phyloP scores from a whole-genome alignment of 495 filamentous ascomycete species.

The Aspergillus egyptiacus region DNA sequence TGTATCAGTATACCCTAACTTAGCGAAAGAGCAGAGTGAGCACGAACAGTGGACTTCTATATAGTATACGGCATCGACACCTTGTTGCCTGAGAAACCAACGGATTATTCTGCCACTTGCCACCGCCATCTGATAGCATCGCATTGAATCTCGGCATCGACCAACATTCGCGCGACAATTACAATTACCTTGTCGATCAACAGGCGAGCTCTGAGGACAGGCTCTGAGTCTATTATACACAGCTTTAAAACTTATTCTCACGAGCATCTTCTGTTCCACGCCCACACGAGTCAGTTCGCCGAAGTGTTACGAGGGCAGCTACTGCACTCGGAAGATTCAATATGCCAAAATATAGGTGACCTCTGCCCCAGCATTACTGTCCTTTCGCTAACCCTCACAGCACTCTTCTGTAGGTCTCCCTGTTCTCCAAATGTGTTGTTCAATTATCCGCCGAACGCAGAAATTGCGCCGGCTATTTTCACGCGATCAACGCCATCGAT shows the following conservation, averaged over 20 bases:
- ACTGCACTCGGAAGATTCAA: conserved; percentile 29
- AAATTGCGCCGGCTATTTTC: not conserved
- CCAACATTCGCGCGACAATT: not conserved
- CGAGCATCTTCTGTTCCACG: not conserved
- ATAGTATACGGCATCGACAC: too few species aligned
- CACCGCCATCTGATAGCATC: conserved; percentile 10
- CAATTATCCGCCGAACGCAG: not conserved
- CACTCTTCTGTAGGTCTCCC: conserved; percentile 64
- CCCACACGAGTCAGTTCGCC: conserved; percentile 19
- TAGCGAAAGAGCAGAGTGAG: too few species aligned
- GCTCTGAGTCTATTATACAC: not conserved
- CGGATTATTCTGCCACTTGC: conserved; percentile 2
- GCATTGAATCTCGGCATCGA: conserved; percentile 7
- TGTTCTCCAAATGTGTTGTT: conserved; percentile 6
- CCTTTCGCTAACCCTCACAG: conserved; percentile 42
- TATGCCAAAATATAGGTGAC: conserved; percentile 77
- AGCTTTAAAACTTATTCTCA: not conserved
- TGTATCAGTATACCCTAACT: too few species aligned
- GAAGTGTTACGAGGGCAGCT: conserved; percentile 18
- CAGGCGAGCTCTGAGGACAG: not conserved
- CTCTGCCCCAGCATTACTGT: conserved; percentile 1
- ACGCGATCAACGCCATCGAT: not conserved
- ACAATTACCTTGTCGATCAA: not conserved
- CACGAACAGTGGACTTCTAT: too few species aligned
- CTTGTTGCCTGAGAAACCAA: not conserved